These are phyloP conservation scores for Scutellaria minor DNA, from an alignment of 257 asterid species.

Conservation along the genomic window DNA sequence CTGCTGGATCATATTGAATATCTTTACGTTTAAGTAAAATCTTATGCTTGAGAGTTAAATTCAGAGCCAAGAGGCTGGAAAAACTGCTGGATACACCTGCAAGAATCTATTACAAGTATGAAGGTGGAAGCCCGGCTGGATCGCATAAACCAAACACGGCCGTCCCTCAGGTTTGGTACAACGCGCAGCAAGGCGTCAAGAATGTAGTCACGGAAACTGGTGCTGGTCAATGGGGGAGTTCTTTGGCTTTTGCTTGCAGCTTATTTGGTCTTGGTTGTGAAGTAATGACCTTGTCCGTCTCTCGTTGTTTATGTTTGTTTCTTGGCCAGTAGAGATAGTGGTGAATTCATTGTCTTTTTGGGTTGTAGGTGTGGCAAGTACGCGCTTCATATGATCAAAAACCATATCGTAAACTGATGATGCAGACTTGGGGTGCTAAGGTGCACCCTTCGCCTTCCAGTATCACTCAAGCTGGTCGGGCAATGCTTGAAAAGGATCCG, in stretches of 20 bases:
- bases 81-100: conserved; percentile 90
- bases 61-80: conserved; percentile 92
- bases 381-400: conserved; percentile 90
- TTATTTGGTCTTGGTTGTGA: conserved; percentile 83
- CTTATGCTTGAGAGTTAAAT: conserved; percentile 34
- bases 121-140: conserved; percentile 97
- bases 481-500: conserved; percentile 65
- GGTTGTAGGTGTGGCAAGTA: conserved; percentile 87
- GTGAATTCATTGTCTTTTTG: not conserved
- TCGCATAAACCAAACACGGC: conserved; percentile 95
- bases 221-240: conserved; percentile 97
- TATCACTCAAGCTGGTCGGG: conserved; percentile 69
- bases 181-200: conserved; percentile 76
- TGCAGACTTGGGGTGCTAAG: conserved; percentile 96
- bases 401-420: conserved; percentile 93
- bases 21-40: conserved; percentile 19
- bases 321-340: not conserved
- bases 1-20: conserved; percentile 5
- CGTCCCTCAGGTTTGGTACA: conserved; percentile 93
- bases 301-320: not conserved
- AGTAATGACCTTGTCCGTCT: conserved; percentile 42
- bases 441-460: conserved; percentile 95
- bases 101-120: conserved; percentile 90
- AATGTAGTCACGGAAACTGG: conserved; percentile 91
- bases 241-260: conserved; percentile 86